Percentiles rank a stretch among this genome's conserved stretches.
Evolutionary conservation across 2,329 filamentous ascomycete species (phyloP).

Genomic region (Coniosporium tulheliwenetii): DNA sequence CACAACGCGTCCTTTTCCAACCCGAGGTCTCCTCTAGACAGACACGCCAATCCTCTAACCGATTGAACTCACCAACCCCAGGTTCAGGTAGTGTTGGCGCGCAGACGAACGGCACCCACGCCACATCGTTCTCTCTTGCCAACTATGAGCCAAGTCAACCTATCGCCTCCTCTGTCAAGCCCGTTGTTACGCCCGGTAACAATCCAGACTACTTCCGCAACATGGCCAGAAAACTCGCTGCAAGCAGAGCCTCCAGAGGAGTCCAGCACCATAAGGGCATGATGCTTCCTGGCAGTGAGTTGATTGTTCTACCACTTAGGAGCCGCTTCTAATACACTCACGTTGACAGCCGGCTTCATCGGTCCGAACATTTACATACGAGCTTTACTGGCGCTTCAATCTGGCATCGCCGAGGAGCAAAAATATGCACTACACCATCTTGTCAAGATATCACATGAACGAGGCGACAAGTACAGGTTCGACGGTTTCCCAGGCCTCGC

Average conservation of each 20-base stretch:
- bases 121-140: conserved; percentile 41
- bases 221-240: conserved; percentile 22
- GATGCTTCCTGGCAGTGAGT: conserved; percentile 50
- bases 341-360: conserved; percentile 37
- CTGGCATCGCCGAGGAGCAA: conserved; percentile 64
- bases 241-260: conserved; percentile 21
- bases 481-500: conserved; percentile 80
- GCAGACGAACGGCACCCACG: conserved; percentile 19
- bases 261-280: conserved; percentile 29
- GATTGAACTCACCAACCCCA: conserved; percentile 25
- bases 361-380: conserved; percentile 86
- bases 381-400: conserved; percentile 70
- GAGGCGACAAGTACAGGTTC: conserved; percentile 91
- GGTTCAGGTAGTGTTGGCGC: conserved; percentile 11
- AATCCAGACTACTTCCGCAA: conserved; percentile 52
- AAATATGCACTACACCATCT: conserved; percentile 88
- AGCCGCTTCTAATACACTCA: conserved; percentile 3
- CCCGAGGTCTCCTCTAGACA: conserved; percentile 57
- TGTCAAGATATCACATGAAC: conserved; percentile 88
- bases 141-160: conserved; percentile 53
- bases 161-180: conserved; percentile 51
- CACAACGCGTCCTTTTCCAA: conserved; percentile 71
- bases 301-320: conserved; percentile 4
- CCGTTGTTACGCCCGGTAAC: conserved; percentile 60
- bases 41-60: conserved; percentile 35